Percentiles rank a stretch among this genome's conserved stretches.
Evolutionary conservation across 495 filamentous ascomycete genomes (phyloP).

Genomic region (Neurospora tetraspora): DNA sequence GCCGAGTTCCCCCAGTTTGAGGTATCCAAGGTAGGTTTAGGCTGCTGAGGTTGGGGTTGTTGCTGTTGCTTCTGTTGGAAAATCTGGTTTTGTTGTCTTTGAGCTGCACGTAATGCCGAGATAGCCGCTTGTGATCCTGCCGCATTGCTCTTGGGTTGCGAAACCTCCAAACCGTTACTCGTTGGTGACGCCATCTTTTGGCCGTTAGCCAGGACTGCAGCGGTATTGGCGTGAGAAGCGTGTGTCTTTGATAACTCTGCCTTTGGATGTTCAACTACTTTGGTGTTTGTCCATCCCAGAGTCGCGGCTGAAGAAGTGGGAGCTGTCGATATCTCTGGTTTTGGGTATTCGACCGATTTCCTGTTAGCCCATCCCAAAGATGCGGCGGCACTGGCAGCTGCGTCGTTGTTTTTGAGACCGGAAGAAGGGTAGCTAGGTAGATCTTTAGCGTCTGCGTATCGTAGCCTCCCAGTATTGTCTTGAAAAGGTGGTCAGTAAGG

Average conservation of each 20-base stretch:
- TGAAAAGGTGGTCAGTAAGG: neutral
- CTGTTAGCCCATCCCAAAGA: constrained; percentile 61
- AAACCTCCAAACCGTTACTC: neutral
- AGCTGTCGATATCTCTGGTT: constrained; percentile 38
- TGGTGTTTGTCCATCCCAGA: constrained; percentile 61
- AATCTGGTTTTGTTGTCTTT: constrained; percentile 36
- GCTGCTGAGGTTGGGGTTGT: constrained; percentile 16
- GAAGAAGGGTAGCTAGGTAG: constrained; percentile 56
- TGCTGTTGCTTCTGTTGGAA: constrained; percentile 23
- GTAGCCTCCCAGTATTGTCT: constrained; percentile 45
- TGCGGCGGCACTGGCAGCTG: constrained; percentile 65
- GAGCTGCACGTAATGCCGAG: constrained; percentile 54
- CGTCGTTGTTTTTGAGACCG: constrained; percentile 50
- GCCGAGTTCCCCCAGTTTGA: constrained; percentile 48
- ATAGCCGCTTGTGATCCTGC: constrained; percentile 65
- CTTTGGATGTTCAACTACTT: constrained; percentile 49
- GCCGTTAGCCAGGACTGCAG: constrained; percentile 59
- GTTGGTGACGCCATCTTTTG: constrained; percentile 46
- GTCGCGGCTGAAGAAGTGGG: constrained; percentile 59
- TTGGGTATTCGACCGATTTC: constrained; percentile 51
- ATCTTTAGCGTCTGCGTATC: constrained; percentile 56
- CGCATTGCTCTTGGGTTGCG: constrained; percentile 44
- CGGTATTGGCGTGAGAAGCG: constrained; percentile 47
- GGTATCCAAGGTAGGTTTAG: neutral
- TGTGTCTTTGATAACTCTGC: constrained; percentile 38